Evolutionary conservation across 2,329 filamentous ascomycete species (phyloP).

Genomic region (Sporothrix dimorphospora): DNA sequence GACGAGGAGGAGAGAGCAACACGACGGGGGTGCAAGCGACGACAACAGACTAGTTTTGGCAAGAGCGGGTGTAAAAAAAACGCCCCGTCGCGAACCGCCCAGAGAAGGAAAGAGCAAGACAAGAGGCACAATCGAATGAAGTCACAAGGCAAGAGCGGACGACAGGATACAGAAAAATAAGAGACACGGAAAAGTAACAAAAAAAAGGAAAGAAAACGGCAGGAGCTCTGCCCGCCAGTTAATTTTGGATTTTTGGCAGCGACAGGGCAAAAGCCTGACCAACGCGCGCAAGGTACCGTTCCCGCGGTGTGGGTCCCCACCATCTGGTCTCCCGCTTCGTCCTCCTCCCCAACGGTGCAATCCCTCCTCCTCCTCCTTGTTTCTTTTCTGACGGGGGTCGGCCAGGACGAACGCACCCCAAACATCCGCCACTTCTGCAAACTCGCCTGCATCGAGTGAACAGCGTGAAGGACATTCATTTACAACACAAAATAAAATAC

Average conservation of each 20-base stretch:
- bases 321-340: constrained; percentile 30
- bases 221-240: constrained; percentile 31
- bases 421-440: neutral
- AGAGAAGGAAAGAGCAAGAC: constrained; percentile 23
- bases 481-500: neutral
- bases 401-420: constrained; percentile 5
- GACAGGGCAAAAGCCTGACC: constrained; percentile 21
- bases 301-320: constrained; percentile 36
- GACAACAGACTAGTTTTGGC: constrained; percentile 19
- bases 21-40: constrained; percentile 25
- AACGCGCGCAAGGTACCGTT: constrained; percentile 36
- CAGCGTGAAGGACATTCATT: neutral
- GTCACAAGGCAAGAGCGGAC: neutral
- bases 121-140: neutral
- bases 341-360: constrained; percentile 21
- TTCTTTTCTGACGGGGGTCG: constrained; percentile 24
- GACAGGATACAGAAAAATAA: neutral
- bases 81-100: neutral
- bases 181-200: neutral
- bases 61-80: constrained; percentile 8
- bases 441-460: constrained; percentile 2
- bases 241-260: constrained; percentile 18
- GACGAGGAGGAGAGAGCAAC: constrained; percentile 40
- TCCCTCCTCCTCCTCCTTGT: constrained; percentile 22
- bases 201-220: constrained; percentile 7